phyloP scores from a whole-genome alignment of 1,139 yeast genomes.

The Kodamaea suecica region DNA sequence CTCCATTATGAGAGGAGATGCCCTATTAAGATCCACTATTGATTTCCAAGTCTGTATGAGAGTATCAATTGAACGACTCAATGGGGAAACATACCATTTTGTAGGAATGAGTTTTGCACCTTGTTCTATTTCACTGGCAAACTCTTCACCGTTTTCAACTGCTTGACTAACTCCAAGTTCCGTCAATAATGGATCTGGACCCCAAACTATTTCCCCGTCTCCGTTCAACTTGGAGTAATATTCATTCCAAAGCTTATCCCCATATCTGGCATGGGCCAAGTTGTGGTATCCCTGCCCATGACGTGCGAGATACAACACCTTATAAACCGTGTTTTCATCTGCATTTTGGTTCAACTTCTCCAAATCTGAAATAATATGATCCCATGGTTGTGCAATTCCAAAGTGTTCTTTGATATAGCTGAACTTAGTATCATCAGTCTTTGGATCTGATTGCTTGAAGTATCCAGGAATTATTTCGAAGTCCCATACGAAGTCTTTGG shows the following conservation, averaged over 20 bases:
- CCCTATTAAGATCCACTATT: constrained; percentile 24
- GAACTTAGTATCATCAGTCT: constrained; percentile 38
- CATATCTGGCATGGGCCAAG: constrained; percentile 41
- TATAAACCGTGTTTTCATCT: constrained; percentile 25
- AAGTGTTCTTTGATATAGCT: constrained; percentile 40
- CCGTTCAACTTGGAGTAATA: constrained; percentile 43
- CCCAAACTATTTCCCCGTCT: constrained; percentile 46
- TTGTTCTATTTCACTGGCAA: constrained; percentile 15
- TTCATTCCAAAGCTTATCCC: constrained; percentile 42
- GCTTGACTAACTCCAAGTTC: constrained; percentile 42
- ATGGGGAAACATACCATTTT: constrained; percentile 36
- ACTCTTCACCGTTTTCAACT: constrained; percentile 20
- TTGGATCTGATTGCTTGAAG: constrained; percentile 37
- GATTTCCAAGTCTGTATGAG: constrained; percentile 27
- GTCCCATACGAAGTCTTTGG: constrained; percentile 22
- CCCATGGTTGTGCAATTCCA: constrained; percentile 36
- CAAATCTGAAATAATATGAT: constrained; percentile 24
- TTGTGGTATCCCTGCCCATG: constrained; percentile 50
- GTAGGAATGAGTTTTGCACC: constrained; percentile 23
- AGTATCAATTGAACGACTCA: constrained; percentile 38
- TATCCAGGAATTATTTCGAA: constrained; percentile 37
- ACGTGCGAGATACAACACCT: constrained; percentile 41
- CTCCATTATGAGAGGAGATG: constrained; percentile 36
- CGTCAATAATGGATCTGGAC: constrained; percentile 47
- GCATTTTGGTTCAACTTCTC: constrained; percentile 28